phyloP scores from a whole-genome alignment of 2,329 filamentous ascomycete genomes.

The Ceratocystis lukuohia region DNA sequence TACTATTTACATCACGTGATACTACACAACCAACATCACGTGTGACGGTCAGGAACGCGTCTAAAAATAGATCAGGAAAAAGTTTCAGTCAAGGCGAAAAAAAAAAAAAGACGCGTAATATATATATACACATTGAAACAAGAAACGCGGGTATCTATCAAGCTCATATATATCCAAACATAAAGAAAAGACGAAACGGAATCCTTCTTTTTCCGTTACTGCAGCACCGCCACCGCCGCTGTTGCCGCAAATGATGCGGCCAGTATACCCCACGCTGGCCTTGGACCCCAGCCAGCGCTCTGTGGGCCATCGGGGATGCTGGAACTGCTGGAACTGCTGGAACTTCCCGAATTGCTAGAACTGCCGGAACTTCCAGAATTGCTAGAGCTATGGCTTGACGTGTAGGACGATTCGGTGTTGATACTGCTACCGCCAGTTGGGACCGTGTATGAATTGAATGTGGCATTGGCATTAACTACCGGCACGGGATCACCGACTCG shows the following conservation, averaged over 20 bases:
- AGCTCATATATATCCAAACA: conserved; percentile 3
- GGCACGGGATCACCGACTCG: conserved; percentile 13
- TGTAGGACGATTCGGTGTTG: not conserved
- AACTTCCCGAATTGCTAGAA: not conserved
- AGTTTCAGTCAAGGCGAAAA: not conserved
- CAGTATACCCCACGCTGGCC: not conserved
- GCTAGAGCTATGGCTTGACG: not conserved
- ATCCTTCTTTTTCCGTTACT: not conserved
- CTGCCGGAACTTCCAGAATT: not conserved
- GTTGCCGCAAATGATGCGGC: not conserved
- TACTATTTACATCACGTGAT: not conserved
- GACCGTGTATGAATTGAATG: not conserved
- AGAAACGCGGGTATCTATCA: conserved; percentile 2
- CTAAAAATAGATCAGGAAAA: not conserved
- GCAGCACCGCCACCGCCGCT: not conserved
- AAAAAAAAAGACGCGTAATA: not conserved
- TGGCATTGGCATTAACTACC: conserved; percentile 6
- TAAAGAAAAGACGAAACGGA: not conserved
- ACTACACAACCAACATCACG: not conserved
- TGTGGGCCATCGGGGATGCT: not conserved
- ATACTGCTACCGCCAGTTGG: not conserved
- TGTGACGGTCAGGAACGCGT: not conserved
- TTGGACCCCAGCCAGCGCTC: not conserved
- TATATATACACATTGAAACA: not conserved
- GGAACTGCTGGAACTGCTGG: not conserved